A percentile compares a stretch with the other conserved stretches of the same genome.
Conservation (phyloP, 176 grass and related monocot species). For the Oryza glaberrima region DNA sequence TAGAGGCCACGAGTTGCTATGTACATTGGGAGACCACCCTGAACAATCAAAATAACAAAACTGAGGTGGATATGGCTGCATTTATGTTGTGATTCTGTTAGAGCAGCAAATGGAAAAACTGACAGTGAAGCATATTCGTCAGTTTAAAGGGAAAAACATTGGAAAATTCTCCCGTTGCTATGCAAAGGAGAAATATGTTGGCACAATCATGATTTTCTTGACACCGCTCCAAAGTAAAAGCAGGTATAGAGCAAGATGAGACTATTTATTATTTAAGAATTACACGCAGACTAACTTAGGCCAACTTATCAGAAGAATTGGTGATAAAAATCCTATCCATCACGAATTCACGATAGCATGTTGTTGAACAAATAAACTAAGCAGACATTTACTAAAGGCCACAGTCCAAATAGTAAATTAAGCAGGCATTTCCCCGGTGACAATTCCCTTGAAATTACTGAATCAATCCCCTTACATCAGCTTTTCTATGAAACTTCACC, state of each 20-base stretch:
- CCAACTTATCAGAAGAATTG: background rate
- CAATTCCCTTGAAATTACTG: background rate
- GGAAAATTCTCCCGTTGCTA: background rate
- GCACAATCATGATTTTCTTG: background rate
- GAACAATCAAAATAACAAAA: constrained; percentile 32
- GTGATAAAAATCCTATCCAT: background rate
- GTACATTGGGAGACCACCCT: constrained; percentile 95
- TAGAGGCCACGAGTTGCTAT: constrained; percentile 83
- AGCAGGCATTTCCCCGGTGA: background rate
- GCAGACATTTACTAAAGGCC: background rate
- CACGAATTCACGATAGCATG: background rate
- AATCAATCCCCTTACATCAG: background rate
- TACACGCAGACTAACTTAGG: background rate
- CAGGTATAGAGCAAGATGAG: background rate
- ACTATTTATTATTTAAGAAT: background rate
- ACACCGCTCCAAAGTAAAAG: background rate
- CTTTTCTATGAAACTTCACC: background rate
- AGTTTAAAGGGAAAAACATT: background rate
- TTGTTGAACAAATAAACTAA: background rate
- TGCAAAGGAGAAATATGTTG: background rate
- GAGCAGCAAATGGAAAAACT: constrained; percentile 13
- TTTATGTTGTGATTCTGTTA: background rate
- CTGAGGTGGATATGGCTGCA: background rate
- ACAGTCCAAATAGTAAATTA: background rate
- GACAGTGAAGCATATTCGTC: background rate